Percentiles rank a stretch among this genome's conserved stretches.
These are phyloP conservation scores for Penicillium coffeae DNA, from an alignment of 495 filamentous ascomycete genomes.

Conservation along the genomic window DNA sequence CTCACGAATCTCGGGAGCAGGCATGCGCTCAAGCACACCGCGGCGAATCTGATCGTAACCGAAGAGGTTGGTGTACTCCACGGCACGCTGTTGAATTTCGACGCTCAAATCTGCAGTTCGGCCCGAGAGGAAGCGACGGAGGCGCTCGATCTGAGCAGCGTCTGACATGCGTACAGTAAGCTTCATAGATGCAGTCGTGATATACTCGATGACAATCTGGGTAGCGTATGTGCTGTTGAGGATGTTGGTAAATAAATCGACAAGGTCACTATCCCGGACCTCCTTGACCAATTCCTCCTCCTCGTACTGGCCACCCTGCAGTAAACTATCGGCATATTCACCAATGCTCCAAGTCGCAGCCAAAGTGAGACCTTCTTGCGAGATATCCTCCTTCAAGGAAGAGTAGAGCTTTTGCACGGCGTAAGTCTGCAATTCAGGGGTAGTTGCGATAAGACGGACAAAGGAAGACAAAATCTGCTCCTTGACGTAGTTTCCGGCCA, in stretches of 20 bases:
- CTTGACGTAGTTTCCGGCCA: slow-evolving; percentile 95
- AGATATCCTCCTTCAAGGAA: slow-evolving; percentile 89
- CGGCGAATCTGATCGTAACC: slow-evolving; percentile 79
- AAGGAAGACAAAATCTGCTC: slow-evolving; percentile 97
- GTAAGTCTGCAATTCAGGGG: slow-evolving; percentile 91
- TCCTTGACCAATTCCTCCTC: slow-evolving; percentile 90
- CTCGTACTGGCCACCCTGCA: slow-evolving; percentile 87
- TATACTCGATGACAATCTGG: slow-evolving; percentile 88
- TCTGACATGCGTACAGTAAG: slow-evolving; percentile 86
- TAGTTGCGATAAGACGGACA: slow-evolving; percentile 90
- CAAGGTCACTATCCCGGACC: slow-evolving; percentile 83
- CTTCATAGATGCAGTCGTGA: slow-evolving; percentile 92
- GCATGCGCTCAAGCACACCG: slow-evolving; percentile 96
- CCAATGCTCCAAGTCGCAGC: slow-evolving; percentile 98
- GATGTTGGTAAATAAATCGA: slow-evolving; percentile 87
- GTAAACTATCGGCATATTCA: slow-evolving; percentile 87
- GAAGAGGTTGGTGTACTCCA: slow-evolving; percentile 93
- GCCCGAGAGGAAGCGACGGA: slow-evolving; percentile 70
- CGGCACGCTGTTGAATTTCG: slow-evolving; percentile 91
- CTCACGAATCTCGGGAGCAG: slow-evolving; percentile 92
- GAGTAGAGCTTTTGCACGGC: slow-evolving; percentile 92
- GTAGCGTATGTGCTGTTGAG: slow-evolving; percentile 89
- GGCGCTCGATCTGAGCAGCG: slow-evolving; percentile 74
- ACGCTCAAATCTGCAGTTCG: slow-evolving; percentile 83
- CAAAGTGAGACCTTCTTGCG: slow-evolving; percentile 89